Evolutionary conservation across 164 flowering plant species (phyloP), one percentile per base, ranked within the genome.

Genomic region (Vitis rotundifolia): DNA sequence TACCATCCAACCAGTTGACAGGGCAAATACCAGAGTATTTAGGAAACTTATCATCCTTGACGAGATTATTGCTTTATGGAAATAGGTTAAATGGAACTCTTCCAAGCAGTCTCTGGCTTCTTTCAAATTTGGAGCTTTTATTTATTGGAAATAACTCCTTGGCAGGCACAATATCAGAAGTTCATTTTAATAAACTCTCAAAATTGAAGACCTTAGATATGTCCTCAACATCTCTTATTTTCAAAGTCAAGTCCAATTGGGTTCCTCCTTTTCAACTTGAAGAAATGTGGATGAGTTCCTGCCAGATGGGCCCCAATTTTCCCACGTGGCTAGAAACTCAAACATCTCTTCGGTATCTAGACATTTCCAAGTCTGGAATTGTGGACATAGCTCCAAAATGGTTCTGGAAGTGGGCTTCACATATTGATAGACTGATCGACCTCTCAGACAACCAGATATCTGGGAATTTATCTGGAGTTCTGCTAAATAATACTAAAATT

Each of bases 211-310:
- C 0, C 44, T 4, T 31, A 31, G 44, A 31, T 5, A 31, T 31
- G 44, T 31, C 44, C 44, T 31, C 44, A 31, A 31, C 44, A 31
- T 31, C 44, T 6, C 7, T 31, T 4, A 4, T 31, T 31, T 31
- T 31, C 44, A 31, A 31, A 31, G n/a, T 72, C 18, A 61, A 22
- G 29, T 8, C 19, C 31, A 49, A 66, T 7, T 59, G 65, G 67
- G 11, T 16, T 26, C 71, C 75, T 14, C n/a, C 60, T 5, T 72
- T 72, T 67, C 66, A 66, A 61, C 71, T 72, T 1, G 11, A 37
- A 1, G 0, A 0, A 0, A 0, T 67, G 18, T 3, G 3, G 0
- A 11, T 66, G 26, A 8, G 66, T 2, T 53, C 70, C 2, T 67
- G 61, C 48, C 7, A 37, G 28, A 28, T 66, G 14, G 49, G 63